Evolutionary conservation across 257 asterid species (phyloP), one percentile per base, ranked within the genome.

Genomic region (Solanum virginianum): DNA sequence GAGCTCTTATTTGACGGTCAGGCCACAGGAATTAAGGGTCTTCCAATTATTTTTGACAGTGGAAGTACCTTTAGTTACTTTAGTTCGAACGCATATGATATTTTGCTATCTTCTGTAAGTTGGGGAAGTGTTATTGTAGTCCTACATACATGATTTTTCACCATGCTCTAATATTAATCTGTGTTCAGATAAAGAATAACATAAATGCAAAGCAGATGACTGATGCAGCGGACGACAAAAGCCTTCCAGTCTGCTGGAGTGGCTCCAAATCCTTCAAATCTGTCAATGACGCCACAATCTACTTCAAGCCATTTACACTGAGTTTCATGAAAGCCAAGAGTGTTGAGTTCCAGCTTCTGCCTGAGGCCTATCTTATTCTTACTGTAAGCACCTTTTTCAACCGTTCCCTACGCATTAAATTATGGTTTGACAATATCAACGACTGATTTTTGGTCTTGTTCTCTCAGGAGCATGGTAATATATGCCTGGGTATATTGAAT

Each of bases 171-270:
- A 86, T 55, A 13, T 7, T 63, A 18, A 4, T 32, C 4, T 55
- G 29, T 62, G 85, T 83, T 32, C 94, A 94, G 99, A 90, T 96
- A 36, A 93, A 89, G 85, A 86, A 86, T 43, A 89, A 85, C 56
- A 15, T 90, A 66, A 87, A 89, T 7, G 90, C 87, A 51, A 86
- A 87, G 66, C 88, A 88, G 83, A 65, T 90, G 81, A 88, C 86
- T 51, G 89, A 88, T 65, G 95, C 95, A 15, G 86, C 41, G 1
- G 92, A 92, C 82, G 99, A 96, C 60, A 87, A 86, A 85, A 92
- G 89, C 90, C 99, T 96, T 54, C 97, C 98, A 0, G 59, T 94
- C 13, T 96, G 99, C 86, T 96, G 99, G 99, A 96, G 91, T 91
- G 91, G 90, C n/a, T 85, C 88, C 2, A 89, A 89, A 49, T 84